phyloP scores from a whole-genome alignment of 805 yeast genomes.

The Lipomyces chichibuensis region DNA sequence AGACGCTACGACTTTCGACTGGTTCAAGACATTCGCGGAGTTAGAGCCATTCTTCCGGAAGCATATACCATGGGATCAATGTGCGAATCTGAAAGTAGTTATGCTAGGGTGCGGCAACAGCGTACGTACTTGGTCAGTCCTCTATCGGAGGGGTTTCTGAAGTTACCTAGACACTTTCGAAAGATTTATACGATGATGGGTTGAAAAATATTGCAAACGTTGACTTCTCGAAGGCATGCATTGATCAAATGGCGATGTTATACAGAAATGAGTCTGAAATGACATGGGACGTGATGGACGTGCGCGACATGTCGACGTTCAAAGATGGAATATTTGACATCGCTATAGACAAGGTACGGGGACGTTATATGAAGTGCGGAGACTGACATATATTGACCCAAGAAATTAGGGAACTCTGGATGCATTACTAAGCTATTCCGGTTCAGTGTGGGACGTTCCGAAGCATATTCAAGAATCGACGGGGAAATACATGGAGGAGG shows the following conservation, averaged over 20 bases:
- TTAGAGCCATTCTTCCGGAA: conserved; percentile 32
- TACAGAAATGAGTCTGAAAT: conserved; percentile 33
- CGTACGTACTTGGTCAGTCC: conserved; percentile 11
- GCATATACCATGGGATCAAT: conserved; percentile 21
- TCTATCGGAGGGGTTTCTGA: not conserved
- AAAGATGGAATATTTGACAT: conserved; percentile 34
- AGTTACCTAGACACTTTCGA: conserved; percentile 33
- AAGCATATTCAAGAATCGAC: conserved; percentile 33
- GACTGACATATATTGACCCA: not conserved
- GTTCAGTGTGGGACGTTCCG: conserved; percentile 40
- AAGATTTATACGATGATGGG: conserved; percentile 37
- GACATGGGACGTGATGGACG: conserved; percentile 40
- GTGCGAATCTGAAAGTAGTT: conserved; percentile 20
- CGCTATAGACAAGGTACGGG: conserved; percentile 38
- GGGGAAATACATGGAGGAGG: conserved; percentile 37
- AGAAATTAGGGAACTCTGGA: conserved; percentile 37
- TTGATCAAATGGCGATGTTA: conserved; percentile 34
- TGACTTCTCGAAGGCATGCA: conserved; percentile 38
- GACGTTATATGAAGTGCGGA: too few species aligned
- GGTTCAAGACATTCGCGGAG: conserved; percentile 39
- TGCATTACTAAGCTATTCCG: conserved; percentile 38
- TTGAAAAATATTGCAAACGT: conserved; percentile 37
- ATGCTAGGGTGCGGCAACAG: conserved; percentile 42
- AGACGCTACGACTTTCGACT: conserved; percentile 35
- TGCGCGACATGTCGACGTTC: conserved; percentile 36